Percentiles rank a stretch among this genome's conserved stretches.
Evolutionary conservation across 768 basidiomycete genomes (phyloP).

Genomic region (Xerocomellus intermedius): DNA sequence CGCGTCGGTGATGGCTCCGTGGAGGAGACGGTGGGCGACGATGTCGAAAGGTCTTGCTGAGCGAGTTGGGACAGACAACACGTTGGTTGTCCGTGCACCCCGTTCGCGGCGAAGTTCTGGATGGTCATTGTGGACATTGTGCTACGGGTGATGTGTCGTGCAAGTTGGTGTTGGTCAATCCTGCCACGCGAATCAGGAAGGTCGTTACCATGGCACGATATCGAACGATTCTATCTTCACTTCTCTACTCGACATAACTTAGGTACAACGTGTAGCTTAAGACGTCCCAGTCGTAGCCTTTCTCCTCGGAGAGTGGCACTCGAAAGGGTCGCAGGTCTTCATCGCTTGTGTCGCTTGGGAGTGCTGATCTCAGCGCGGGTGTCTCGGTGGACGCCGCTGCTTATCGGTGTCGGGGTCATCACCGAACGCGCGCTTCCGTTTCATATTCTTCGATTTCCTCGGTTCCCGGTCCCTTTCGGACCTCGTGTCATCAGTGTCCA

Average conservation of each 20-base stretch:
- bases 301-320: too few species aligned
- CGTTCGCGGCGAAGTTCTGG: neutral
- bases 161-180: neutral
- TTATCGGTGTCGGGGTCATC: neutral
- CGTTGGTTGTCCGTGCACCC: neutral
- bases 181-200: slow-evolving; percentile 10
- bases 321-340: neutral
- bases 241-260: neutral
- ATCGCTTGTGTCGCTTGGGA: neutral
- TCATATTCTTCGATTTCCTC: neutral
- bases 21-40: neutral
- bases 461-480: neutral
- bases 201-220: slow-evolving; percentile 11
- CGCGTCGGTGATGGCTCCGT: slow-evolving; percentile 23
- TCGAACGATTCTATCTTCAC: too few species aligned
- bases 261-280: neutral
- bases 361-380: too few species aligned
- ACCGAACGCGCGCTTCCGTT: neutral
- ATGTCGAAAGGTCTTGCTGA: neutral
- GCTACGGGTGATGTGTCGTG: neutral
- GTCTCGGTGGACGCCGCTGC: too few species aligned
- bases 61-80: neutral
- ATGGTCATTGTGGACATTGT: slow-evolving; percentile 6
- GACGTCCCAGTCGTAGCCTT: too few species aligned
- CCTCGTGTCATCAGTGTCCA: slow-evolving; percentile 17